Evolutionary conservation across 2,329 filamentous ascomycete species (phyloP).

Genomic region (Pseudopithomyces chartarum): DNA sequence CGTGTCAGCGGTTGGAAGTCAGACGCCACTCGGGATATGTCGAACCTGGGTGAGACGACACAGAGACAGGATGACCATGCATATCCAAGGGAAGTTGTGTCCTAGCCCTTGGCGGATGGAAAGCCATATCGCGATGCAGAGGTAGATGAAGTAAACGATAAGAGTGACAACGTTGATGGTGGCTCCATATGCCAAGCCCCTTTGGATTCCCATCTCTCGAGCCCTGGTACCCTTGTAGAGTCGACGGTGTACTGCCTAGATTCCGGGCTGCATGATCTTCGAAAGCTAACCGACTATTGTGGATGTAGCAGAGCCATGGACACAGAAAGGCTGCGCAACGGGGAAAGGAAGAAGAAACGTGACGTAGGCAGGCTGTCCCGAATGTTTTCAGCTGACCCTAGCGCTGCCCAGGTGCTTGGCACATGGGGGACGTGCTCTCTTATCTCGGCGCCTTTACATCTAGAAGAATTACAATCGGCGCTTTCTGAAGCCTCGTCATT

Average conservation of each 20-base stretch:
- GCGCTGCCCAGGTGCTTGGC: slow-evolving; percentile 6
- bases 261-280: slow-evolving; percentile 1
- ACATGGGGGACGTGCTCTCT: neutral
- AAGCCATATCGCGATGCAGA: slow-evolving; percentile 34
- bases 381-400: slow-evolving; percentile 1
- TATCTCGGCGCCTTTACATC: neutral
- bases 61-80: slow-evolving; percentile 34
- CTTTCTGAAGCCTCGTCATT: neutral
- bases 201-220: slow-evolving; percentile 25
- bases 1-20: neutral
- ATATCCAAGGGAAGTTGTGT: slow-evolving; percentile 42
- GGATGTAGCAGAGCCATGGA: slow-evolving; percentile 2
- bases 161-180: slow-evolving; percentile 42
- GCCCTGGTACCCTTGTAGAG: neutral
- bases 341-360: neutral
- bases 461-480: neutral
- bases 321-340: neutral
- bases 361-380: slow-evolving; percentile 7
- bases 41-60: slow-evolving; percentile 37
- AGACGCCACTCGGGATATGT: neutral
- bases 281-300: neutral
- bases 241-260: neutral
- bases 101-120: slow-evolving; percentile 38
- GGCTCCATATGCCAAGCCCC: slow-evolving; percentile 26
- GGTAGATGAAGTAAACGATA: slow-evolving; percentile 38